Evolutionary conservation across 768 basidiomycete genomes (phyloP).

Genomic region (Xerocomellus amylosporus): DNA sequence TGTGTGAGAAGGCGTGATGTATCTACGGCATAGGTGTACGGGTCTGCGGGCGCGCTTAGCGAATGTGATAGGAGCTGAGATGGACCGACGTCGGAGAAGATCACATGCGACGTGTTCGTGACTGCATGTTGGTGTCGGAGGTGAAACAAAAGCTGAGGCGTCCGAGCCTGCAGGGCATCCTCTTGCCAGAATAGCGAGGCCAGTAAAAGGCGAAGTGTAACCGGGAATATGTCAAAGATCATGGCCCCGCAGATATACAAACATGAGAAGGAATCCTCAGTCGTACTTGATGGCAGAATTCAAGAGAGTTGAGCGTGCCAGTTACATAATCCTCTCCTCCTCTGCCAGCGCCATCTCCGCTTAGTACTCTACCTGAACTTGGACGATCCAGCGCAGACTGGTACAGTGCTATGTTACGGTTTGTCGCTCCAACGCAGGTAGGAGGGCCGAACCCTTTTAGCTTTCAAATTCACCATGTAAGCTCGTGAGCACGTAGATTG

Average conservation of each 20-base stretch:
- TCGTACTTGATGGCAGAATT: not conserved
- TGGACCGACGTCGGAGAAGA: slow-evolving; percentile 54
- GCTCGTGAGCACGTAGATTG: not conserved
- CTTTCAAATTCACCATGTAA: not conserved
- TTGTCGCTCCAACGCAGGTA: no score
- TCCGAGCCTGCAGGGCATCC: slow-evolving; percentile 28
- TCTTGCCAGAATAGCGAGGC: slow-evolving; percentile 40
- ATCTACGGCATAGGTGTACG: slow-evolving; percentile 42
- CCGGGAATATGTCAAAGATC: slow-evolving; percentile 18
- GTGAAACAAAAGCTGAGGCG: slow-evolving; percentile 49
- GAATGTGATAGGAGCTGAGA: slow-evolving; percentile 30
- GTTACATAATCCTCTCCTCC: slow-evolving; percentile 14
- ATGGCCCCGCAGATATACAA: not conserved
- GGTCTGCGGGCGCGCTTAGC: slow-evolving; percentile 20
- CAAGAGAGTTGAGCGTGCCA: not conserved
- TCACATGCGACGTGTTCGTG: slow-evolving; percentile 49
- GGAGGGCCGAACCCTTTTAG: not conserved
- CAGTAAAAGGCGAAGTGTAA: slow-evolving; percentile 41
- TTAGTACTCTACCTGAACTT: no score
- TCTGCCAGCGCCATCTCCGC: not conserved
- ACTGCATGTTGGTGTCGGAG: slow-evolving; percentile 65
- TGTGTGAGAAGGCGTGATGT: slow-evolving; percentile 41
- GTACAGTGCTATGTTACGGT: not conserved
- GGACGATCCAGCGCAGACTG: not conserved
- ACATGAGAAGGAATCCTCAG: not conserved